Base-by-base conservation (phyloP, 2,329 filamentous ascomycete species). In the Cytospora leucostoma region DNA sequence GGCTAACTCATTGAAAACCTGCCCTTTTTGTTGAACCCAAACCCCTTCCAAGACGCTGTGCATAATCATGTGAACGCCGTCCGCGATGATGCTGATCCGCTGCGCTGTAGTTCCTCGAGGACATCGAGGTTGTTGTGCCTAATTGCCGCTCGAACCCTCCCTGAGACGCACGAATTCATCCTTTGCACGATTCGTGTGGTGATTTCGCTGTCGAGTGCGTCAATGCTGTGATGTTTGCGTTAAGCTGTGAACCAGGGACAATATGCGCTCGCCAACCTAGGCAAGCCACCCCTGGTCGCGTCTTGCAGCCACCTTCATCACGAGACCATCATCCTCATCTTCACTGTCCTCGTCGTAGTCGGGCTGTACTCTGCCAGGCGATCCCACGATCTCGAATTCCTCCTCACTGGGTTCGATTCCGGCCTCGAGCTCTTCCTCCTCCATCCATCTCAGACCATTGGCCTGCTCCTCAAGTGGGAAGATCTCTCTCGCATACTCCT, bases 401-500 rank as follows among this genome's bases (percentile, higher is more conserved):
- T 65, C 64, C 53, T 64, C 64, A 13, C 27, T 47, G 19, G 35
- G 38, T 32, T 67, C 63, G 35, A 65, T 21, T 69, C 68, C 40
- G 40, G 62, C 66, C 67, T 70, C 67, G 72, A 73, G 72, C 17
- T 79, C 80, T 47, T 81, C 81, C 12, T 82, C 82, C 5, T 84
- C 82, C 94, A 97, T 98, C 95, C 95, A 99, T 17, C 90, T 92
- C 72, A 95, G 79, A 6, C 94, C 94, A 74, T 98, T 98, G 37
- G 93, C 92, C 70, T 93, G 90, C 77, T 99, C 95, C 75, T 99
- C 95, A 13, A 97, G 84, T 0, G 92, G 92, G 71, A 98, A 98
- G 34, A 96, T 93, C 74, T 98, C 95, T 56, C 91, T 84, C 1
- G 94, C 94, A 74, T 98, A 99, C 76, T 98, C 95, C 73, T 97